A percentile compares a stretch with the other conserved stretches of the same genome.
phyloP scores from a whole-genome alignment of 768 basidiomycete genomes.

The Candolleomyces eurysporus region DNA sequence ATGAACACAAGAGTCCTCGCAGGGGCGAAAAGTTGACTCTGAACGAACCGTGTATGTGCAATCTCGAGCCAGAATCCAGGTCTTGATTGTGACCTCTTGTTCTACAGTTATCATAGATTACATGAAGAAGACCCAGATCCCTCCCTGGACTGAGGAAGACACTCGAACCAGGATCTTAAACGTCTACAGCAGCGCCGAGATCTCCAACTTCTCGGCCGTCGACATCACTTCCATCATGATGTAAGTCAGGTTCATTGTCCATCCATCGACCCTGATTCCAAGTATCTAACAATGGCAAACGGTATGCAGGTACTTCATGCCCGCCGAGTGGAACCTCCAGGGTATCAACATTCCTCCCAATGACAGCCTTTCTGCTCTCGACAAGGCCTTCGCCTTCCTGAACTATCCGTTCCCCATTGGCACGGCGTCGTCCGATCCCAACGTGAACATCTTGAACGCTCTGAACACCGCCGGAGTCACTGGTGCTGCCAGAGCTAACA shows the following conservation, averaged over 20 bases:
- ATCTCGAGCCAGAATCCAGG: not conserved
- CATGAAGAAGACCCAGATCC: slow-evolving; percentile 9
- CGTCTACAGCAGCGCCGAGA: slow-evolving; percentile 11
- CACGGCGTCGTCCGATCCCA: not conserved
- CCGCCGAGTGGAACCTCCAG: slow-evolving; percentile 13
- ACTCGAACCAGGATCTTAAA: slow-evolving; percentile 12
- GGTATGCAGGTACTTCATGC: slow-evolving; percentile 19
- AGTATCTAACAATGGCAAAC: not conserved
- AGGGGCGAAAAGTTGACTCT: not conserved
- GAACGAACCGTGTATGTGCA: slow-evolving; percentile 8
- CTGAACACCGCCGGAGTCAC: not conserved
- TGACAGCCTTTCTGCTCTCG: slow-evolving; percentile 12
- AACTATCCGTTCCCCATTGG: slow-evolving; percentile 14
- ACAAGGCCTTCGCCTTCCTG: slow-evolving; percentile 17
- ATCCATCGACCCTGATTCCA: not conserved
- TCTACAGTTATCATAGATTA: slow-evolving; percentile 9
- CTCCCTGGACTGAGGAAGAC: slow-evolving; percentile 7
- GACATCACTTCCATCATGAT: slow-evolving; percentile 18
- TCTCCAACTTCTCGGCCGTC: slow-evolving; percentile 14
- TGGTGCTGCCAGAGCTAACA: not conserved
- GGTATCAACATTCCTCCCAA: slow-evolving; percentile 12
- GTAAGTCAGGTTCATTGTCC: slow-evolving; percentile 3
- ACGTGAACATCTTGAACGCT: not conserved
- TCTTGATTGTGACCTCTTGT: not conserved
- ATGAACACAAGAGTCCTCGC: slow-evolving; percentile 16